A percentile compares a stretch with the other conserved stretches of the same genome.
Evolutionary conservation across 2,329 filamentous ascomycete species (phyloP).

Genomic region (Colletotrichum trifolii): DNA sequence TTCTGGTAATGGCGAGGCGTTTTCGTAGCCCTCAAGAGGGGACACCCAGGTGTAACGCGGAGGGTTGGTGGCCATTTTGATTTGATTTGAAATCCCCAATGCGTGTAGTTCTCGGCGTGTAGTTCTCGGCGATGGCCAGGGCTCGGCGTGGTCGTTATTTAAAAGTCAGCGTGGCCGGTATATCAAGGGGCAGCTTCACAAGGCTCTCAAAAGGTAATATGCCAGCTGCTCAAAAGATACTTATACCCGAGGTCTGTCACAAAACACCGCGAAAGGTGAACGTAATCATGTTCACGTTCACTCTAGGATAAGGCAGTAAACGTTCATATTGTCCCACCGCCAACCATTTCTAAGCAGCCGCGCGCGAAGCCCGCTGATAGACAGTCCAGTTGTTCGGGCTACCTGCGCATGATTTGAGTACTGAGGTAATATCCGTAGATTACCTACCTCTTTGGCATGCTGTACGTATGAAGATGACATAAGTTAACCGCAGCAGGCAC

Average conservation of each 20-base stretch:
- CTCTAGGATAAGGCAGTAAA: neutral
- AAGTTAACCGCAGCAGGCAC: too few relatives aligned
- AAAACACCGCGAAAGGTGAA: neutral
- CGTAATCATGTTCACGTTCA: neutral
- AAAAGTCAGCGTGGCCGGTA: too few relatives aligned
- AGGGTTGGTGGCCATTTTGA: constrained; percentile 42
- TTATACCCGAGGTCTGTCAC: too few relatives aligned
- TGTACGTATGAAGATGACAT: too few relatives aligned
- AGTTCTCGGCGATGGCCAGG: neutral
- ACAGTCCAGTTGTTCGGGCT: neutral
- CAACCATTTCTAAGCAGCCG: constrained; percentile 31
- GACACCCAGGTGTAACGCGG: constrained; percentile 62
- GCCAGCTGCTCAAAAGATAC: too few relatives aligned
- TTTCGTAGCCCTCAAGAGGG: constrained; percentile 68
- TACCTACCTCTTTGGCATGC: too few relatives aligned
- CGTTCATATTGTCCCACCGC: neutral
- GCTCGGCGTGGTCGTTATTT: neutral
- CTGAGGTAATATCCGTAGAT: too few relatives aligned
- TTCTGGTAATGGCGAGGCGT: constrained; percentile 64
- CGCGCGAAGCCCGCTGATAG: constrained; percentile 16
- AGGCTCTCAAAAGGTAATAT: too few relatives aligned
- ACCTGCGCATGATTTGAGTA: too few relatives aligned
- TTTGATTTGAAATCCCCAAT: neutral
- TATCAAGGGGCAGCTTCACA: too few relatives aligned
- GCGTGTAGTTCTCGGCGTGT: neutral